Percentiles rank a stretch among this genome's conserved stretches.
phyloP scores from a whole-genome alignment of 2,329 filamentous ascomycete species.

The Xylaria hypoxylon region DNA sequence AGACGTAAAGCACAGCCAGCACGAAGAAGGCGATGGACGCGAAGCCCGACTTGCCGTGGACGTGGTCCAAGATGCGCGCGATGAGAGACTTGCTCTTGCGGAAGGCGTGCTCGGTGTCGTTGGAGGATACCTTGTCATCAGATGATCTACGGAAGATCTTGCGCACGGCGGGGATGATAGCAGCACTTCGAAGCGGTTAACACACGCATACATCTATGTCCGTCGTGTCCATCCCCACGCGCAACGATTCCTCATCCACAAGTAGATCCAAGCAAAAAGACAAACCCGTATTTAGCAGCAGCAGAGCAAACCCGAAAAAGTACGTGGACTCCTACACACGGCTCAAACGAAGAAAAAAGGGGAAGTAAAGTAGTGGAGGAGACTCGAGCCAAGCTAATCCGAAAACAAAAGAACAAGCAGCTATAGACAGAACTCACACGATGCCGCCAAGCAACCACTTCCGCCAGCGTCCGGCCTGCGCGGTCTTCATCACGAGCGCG shows the following conservation, averaged over 20 bases:
- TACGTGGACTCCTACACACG: no score
- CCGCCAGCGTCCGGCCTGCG: slow-evolving; percentile 64
- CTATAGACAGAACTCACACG: slow-evolving; percentile 55
- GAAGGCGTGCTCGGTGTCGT: slow-evolving; percentile 70
- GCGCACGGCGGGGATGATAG: slow-evolving; percentile 62
- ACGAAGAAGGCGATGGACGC: slow-evolving; percentile 66
- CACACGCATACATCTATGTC: neutral
- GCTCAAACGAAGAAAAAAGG: neutral
- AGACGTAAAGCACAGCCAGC: slow-evolving; percentile 68
- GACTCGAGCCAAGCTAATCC: neutral
- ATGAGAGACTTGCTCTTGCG: slow-evolving; percentile 62
- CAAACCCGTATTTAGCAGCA: neutral
- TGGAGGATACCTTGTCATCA: slow-evolving; percentile 53
- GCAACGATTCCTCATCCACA: neutral
- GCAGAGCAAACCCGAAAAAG: neutral
- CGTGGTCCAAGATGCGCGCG: slow-evolving; percentile 59
- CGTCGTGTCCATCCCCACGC: neutral
- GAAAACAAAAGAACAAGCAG: neutral
- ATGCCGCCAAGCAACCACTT: slow-evolving; percentile 64
- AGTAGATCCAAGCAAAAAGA: neutral
- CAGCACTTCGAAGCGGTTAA: slow-evolving; percentile 31
- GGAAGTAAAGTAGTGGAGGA: neutral
- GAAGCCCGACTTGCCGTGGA: slow-evolving; percentile 57
- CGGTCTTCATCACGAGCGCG: slow-evolving; percentile 56
- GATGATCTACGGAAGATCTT: slow-evolving; percentile 61